Evolutionary conservation across 2,329 filamentous ascomycete genomes (phyloP), one percentile per base, ranked within the genome.

Genomic region (Aureobasidium lini): DNA sequence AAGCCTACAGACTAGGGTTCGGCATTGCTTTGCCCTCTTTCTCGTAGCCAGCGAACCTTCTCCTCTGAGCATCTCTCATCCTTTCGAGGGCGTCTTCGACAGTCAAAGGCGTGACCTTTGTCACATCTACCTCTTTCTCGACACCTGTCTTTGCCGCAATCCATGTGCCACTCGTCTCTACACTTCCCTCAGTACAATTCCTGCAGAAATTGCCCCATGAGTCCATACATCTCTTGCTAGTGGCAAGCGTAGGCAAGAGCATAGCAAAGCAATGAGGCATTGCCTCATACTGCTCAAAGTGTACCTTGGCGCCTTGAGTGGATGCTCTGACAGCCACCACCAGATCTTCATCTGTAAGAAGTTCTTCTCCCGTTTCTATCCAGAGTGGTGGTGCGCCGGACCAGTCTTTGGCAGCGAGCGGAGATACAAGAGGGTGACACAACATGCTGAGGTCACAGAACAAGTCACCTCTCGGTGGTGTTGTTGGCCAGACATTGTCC

Each of bases 201-300:
- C 64, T 60, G 7, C 63, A 66, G 60, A 70, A 73, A 5, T 63
- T 62, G 0, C 68, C 72, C 66, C 71, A 75, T 46, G 71, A 71
- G 6, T 65, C 66, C 18, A 75, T 65, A 66, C 73, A 74, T 57
- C 71, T 62, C 6, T 66, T 60, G 6, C 68, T 65, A 0, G 63
- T 70, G 3, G 63, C 50, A 2, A 71, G 58, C 1, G 64, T 60
- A n/a, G 75, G 74, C 4, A 79, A 61, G 59, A 79, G 61, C 72
- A 77, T 72, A 0, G 67, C 71, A 64, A 80, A 93, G 65, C 83
- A 84, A 72, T 92, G 89, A 57, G 89, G 88, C 89, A 93, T 93
- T 3, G 84, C 86, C 70, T 91, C 85, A 69, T 85, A 94, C 72
- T 90, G 83, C 69, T 89, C 83, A 66, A 85, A 87, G 3, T 83